Base-by-base conservation (phyloP, 306 rosid genomes). In the Arachis stenosperma region DNA sequence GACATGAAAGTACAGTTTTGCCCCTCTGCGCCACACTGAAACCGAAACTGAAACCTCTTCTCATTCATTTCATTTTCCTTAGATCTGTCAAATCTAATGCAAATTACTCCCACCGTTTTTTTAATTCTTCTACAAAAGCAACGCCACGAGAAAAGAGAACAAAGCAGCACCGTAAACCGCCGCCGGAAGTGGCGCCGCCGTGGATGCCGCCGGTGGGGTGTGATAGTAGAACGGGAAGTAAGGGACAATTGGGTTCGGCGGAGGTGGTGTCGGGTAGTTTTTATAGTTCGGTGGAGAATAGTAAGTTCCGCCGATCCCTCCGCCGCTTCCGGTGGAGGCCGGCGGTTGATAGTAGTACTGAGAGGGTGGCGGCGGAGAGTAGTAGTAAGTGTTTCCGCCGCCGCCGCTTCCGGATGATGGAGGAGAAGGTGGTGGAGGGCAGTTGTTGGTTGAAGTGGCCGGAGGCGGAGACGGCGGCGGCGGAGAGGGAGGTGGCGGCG, bases 221-320 rank as follows among this genome's bases (percentile, higher is more conserved):
- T 95, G 58, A 59, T 65, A 95, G 82, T 88, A 95, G 57, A 85
- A 95, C 1, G 99, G 99, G 30, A 91, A 95, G 53, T 95, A 95
- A 0, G 98, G 97, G 6, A 95, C 96, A 70, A 95, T 91, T 29
- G 99, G 99, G 73, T 95, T 95, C 10, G 99, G 98, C 2, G 99
- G 96, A 9, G 99, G 98, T 9, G 98, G 98, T 2, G 81, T 59
- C 0, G 87, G 93, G 58, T 89, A 81, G 77, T 82, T 84, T 6
- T 56, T 58, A 51, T 61, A 12, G 5, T 6, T 14, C 14, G 96
- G 90, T 6, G 97, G 96, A 1, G 99, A 86, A 43, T 82, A 81
- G 52, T 71, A 80, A 0, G 43, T 36, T 4, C 92, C 89, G 0
- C 96, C 91, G 0, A 5, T 39, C 2, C 82, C 79, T 9, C 90